phyloP scores from a whole-genome alignment of 2,329 filamentous ascomycete species.

The Botrytis tulipae region DNA sequence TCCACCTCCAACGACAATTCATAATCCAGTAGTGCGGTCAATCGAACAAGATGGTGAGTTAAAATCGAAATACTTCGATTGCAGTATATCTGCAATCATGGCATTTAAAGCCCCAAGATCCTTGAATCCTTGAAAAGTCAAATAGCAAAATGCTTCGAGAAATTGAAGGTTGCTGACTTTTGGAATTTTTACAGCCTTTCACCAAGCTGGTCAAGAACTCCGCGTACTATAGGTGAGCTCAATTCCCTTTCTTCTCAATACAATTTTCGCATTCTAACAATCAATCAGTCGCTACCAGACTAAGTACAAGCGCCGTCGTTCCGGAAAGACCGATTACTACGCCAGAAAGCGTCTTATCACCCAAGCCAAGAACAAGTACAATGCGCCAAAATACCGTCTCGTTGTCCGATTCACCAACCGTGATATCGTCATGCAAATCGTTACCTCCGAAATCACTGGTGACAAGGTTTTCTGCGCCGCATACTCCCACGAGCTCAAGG shows the following conservation, averaged over 20 bases:
- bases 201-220: conserved; percentile 96
- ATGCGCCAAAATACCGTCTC: conserved; percentile 98
- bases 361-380: conserved; percentile 99
- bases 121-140: conserved; percentile 48
- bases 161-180: conserved; percentile 99
- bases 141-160: conserved; percentile 92
- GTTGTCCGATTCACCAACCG: conserved; percentile 99
- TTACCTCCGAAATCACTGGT: conserved; percentile 91
- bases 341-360: conserved; percentile 99
- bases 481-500: conserved; percentile 96
- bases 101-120: conserved; percentile 28
- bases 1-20: conserved; percentile 41
- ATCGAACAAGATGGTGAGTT: conserved; percentile 69
- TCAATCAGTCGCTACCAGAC: conserved; percentile 87
- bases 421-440: conserved; percentile 98
- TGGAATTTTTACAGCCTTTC: conserved; percentile 68
- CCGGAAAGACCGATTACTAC: conserved; percentile 99
- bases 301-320: conserved; percentile 96
- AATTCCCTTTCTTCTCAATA: conserved; percentile 28
- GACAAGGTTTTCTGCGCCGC: conserved; percentile 95
- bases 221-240: conserved; percentile 93
- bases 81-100: conserved; percentile 22
- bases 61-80: conserved; percentile 33
- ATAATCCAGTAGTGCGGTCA: conserved; percentile 43
- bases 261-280: conserved; percentile 24